A percentile compares a stretch with the other conserved stretches of the same genome.
These are phyloP conservation scores for Scheffersomyces titani DNA, from an alignment of 1,139 yeast species.

Conservation along the genomic window DNA sequence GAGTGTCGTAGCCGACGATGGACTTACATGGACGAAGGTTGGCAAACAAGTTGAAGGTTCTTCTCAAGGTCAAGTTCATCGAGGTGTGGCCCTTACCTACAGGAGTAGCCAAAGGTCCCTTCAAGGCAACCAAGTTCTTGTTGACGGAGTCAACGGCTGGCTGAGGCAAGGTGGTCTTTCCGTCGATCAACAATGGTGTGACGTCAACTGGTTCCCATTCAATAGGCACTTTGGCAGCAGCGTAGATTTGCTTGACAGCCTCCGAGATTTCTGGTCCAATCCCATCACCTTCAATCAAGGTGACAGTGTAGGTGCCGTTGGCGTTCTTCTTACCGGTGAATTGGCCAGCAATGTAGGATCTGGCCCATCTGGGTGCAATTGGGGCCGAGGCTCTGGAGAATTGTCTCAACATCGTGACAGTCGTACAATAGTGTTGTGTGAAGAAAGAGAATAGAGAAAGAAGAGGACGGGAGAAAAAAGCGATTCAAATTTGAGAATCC, in stretches of 20 bases:
- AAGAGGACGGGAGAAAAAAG: background rate
- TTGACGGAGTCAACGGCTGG: slow-evolving; percentile 91
- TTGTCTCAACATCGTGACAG: slow-evolving; percentile 43
- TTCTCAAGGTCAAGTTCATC: slow-evolving; percentile 93
- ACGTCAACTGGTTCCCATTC: slow-evolving; percentile 98
- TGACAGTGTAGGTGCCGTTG: slow-evolving; percentile 82
- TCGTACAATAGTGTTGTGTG: slow-evolving; percentile 4
- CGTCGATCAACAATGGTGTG: slow-evolving; percentile 87
- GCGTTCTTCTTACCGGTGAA: slow-evolving; percentile 49
- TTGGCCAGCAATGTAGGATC: slow-evolving; percentile 51
- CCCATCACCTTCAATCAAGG: slow-evolving; percentile 98
- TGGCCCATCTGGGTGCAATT: slow-evolving; percentile 42
- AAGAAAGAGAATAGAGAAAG: slow-evolving; percentile 4
- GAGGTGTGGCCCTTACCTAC: slow-evolving; percentile 99
- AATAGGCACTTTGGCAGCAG: slow-evolving; percentile 92
- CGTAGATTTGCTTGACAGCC: slow-evolving; percentile 87
- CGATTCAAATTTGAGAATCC: background rate
- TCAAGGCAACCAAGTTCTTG: slow-evolving; percentile 90
- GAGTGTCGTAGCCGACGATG: slow-evolving; percentile 90
- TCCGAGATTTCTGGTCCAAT: slow-evolving; percentile 94
- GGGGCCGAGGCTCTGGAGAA: slow-evolving; percentile 30
- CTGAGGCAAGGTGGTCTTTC: slow-evolving; percentile 92
- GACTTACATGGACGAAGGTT: slow-evolving; percentile 97
- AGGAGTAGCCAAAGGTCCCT: slow-evolving; percentile 98
- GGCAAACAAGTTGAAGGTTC: slow-evolving; percentile 94